These are phyloP conservation scores for Rhexocercosporidium sp. DNA, from an alignment of 2,329 filamentous ascomycete species.

Conservation along the genomic window DNA sequence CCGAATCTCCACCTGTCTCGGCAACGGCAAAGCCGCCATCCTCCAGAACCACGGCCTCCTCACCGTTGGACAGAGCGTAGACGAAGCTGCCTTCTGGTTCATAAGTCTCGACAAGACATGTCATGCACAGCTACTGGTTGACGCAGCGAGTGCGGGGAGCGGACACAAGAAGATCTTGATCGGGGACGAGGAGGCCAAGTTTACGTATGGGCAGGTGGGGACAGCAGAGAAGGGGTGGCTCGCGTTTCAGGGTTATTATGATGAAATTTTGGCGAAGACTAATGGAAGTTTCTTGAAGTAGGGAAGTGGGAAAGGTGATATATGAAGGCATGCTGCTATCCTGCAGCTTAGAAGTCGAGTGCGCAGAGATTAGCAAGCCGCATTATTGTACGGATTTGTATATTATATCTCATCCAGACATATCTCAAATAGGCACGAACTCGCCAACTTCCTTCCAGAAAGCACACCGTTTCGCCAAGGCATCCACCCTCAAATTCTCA, in stretches of 20 bases:
- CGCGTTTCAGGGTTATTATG: slow-evolving; percentile 58
- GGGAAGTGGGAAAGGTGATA: not conserved
- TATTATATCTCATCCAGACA: not conserved
- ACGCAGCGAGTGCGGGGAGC: slow-evolving; percentile 65
- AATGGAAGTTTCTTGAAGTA: slow-evolving; percentile 53
- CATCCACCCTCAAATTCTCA: slow-evolving; percentile 44
- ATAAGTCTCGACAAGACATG: slow-evolving; percentile 54
- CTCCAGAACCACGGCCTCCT: slow-evolving; percentile 59
- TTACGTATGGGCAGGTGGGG: slow-evolving; percentile 70
- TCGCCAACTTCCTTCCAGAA: slow-evolving; percentile 57
- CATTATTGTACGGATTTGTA: not conserved
- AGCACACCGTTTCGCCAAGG: slow-evolving; percentile 52
- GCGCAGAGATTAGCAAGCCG: too few species aligned
- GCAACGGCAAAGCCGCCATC: slow-evolving; percentile 54
- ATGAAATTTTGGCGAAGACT: slow-evolving; percentile 57
- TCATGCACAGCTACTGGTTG: slow-evolving; percentile 55
- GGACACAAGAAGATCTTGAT: slow-evolving; percentile 64
- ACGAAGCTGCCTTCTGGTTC: slow-evolving; percentile 60
- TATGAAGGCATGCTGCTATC: not conserved
- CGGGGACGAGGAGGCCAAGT: slow-evolving; percentile 68
- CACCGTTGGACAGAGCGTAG: slow-evolving; percentile 51
- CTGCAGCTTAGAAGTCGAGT: not conserved
- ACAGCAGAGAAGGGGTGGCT: slow-evolving; percentile 57
- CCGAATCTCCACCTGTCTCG: slow-evolving; percentile 52
- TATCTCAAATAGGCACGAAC: slow-evolving; percentile 41